A percentile compares a stretch with the other conserved stretches of the same genome.
Conservation (phyloP, 371 early-diverging fungal species). For the Actinomucor elegans region DNA sequence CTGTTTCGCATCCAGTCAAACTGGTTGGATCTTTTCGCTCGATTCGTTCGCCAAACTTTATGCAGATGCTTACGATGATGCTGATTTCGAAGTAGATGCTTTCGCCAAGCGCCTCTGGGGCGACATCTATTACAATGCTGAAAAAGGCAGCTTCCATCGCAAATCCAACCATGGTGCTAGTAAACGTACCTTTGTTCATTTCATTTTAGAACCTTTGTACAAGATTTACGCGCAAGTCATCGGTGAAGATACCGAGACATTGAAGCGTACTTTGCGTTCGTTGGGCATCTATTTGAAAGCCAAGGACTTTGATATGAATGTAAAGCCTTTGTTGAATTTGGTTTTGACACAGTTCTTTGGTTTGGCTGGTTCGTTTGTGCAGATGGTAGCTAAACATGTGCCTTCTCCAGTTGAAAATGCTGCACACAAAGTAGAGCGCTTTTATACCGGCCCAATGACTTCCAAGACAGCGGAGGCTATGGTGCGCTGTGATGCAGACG, state of each 20-base stretch:
- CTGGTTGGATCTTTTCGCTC: conserved; percentile 95
- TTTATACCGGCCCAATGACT: conserved; percentile 80
- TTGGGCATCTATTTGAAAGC: conserved; percentile 85
- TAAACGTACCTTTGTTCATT: conserved; percentile 93
- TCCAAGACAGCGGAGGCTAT: conserved; percentile 68
- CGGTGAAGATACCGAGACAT: conserved; percentile 69
- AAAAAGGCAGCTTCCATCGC: conserved; percentile 79
- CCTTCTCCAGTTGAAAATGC: conserved; percentile 86
- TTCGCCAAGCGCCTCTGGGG: conserved; percentile 96
- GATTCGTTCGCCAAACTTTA: conserved; percentile 93
- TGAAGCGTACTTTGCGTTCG: conserved; percentile 70
- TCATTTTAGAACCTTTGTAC: conserved; percentile 95
- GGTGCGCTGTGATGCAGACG: conserved; percentile 83
- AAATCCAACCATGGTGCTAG: conserved; percentile 56
- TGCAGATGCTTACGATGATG: conserved; percentile 69
- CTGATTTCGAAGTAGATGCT: conserved; percentile 72
- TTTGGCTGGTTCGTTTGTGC: conserved; percentile 80
- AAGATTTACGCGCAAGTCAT: conserved; percentile 86
- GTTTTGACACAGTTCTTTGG: conserved; percentile 93
- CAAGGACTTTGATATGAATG: conserved; percentile 74
- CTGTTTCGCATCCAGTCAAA: conserved; percentile 90
- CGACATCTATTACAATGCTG: conserved; percentile 88
- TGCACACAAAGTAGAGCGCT: conserved; percentile 58
- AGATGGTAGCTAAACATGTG: conserved; percentile 82
- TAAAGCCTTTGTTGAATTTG: conserved; percentile 78